Base-by-base conservation (phyloP, 2,329 filamentous ascomycete genomes). In the Chalara sp. region DNA sequence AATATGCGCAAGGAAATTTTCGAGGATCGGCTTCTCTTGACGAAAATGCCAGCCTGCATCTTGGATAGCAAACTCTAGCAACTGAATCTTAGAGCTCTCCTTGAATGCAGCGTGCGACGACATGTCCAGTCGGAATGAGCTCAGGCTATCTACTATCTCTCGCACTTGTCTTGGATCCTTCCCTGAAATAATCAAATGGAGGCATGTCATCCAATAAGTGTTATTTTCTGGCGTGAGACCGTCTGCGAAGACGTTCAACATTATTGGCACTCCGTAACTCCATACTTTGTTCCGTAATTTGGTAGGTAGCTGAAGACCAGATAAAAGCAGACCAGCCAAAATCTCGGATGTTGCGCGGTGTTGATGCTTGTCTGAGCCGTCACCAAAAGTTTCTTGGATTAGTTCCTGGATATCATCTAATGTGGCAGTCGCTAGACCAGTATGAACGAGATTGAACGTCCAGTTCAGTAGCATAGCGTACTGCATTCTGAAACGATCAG, bases 1-100 rank as follows among this genome's bases (percentile, higher is more conserved):
- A 40, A 99, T 83, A 66, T 99, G 93, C 29, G 79, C 76, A 53
- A 99, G 74, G 70, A 97, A 96, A 67, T 99, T 83, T 33, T 95
- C 76, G 6, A 96, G 73, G 47, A 99, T 92, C 0, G 91, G 90
- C 69, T 89, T 82, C 59, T 95, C 89, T 8, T 89, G 76, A 56
- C 89, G 89, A 75, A 96, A 99, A 67, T 99, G 93, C 93, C 95
- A 99, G 1, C 93, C 93, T 35, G 84, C 81, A 61, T 96, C 90
- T 43, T 84, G 83, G 53, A 99, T 87, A 55, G 88, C 80, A 58
- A 95, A 89, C 59, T 96, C 89, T 13, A 99, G 75, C 32, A 99
- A 74, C 58, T 93, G 86, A 12, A 99, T 89, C 72, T 97, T 96
- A 31, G 92, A 95, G 50, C 92, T 96, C 67, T 99, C 95, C 67